These are phyloP conservation scores for Cyclotella kingstonii DNA, from an alignment of 108 stramenopile genomes.

Conservation along the genomic window DNA sequence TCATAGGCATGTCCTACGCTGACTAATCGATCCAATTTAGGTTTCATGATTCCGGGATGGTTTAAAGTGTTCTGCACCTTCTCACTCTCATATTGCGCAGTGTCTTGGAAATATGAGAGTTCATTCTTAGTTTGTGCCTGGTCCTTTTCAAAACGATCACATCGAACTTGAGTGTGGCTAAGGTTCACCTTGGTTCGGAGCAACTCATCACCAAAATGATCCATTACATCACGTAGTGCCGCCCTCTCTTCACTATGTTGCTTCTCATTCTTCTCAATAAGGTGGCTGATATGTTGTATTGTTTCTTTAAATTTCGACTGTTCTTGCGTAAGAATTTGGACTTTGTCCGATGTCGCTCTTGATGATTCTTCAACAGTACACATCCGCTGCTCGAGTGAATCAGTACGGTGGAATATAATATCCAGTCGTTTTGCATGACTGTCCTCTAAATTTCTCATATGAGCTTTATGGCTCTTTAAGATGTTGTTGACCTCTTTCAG, in stretches of 20 bases:
- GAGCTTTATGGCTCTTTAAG: conserved; percentile 12
- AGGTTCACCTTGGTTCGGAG: conserved; percentile 35
- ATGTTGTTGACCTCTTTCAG: conserved; percentile 22
- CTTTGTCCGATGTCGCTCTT: conserved; percentile 1
- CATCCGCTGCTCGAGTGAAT: conserved; percentile 23
- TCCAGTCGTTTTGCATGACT: conserved; percentile 19
- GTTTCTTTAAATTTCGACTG: conserved; percentile 28
- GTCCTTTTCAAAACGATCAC: conserved; percentile 33
- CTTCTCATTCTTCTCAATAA: conserved; percentile 23
- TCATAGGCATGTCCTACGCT: conserved; percentile 47
- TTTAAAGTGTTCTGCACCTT: conserved; percentile 18
- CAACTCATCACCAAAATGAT: conserved; percentile 39
- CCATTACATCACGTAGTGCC: conserved; percentile 16
- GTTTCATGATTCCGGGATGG: conserved; percentile 35
- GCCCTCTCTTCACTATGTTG: conserved; percentile 20
- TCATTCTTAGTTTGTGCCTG: conserved; percentile 21
- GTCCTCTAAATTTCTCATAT: conserved; percentile 18
- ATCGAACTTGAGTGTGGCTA: conserved; percentile 39
- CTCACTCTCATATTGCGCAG: conserved; percentile 31
- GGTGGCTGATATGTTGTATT: conserved; percentile 9
- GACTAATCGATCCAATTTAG: conserved; percentile 31
- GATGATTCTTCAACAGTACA: conserved; percentile 11
- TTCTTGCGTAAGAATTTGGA: conserved; percentile 16
- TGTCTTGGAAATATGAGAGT: conserved; percentile 26
- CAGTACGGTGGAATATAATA: conserved; percentile 13